These are phyloP conservation scores for Crassisporium funariophilum DNA, from an alignment of 768 basidiomycete genomes.

Conservation along the genomic window DNA sequence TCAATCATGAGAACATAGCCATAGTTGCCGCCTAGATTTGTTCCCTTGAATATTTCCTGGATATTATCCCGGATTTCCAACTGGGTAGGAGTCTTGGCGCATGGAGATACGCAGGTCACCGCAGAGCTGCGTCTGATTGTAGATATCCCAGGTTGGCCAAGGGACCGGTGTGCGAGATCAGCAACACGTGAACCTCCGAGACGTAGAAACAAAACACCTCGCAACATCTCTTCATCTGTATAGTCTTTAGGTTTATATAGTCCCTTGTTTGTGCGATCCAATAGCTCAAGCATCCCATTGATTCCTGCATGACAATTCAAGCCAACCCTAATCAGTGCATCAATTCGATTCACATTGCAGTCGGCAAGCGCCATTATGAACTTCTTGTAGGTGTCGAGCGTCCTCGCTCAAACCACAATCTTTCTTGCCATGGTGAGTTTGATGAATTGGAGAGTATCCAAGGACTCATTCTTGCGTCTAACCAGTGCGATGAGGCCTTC, in stretches of 20 bases:
- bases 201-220: conserved; percentile 17
- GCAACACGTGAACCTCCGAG: conserved; percentile 21
- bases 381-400: conserved; percentile 17
- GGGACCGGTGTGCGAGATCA: conserved; percentile 18
- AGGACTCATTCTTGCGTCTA: not conserved
- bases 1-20: conserved; percentile 16
- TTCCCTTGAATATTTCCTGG: not conserved
- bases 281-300: conserved; percentile 5
- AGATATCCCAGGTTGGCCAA: conserved; percentile 7
- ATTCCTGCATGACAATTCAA: conserved; percentile 6
- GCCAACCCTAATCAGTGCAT: conserved; percentile 13
- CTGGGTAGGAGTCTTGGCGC: conserved; percentile 7
- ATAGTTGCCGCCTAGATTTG: not conserved
- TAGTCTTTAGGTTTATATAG: conserved; percentile 24
- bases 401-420: conserved; percentile 10
- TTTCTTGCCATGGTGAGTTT: conserved; percentile 17
- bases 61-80: not conserved
- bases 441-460: conserved; percentile 5
- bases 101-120: conserved; percentile 15
- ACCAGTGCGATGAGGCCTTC: conserved; percentile 4
- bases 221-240: conserved; percentile 21
- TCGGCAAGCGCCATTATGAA: conserved; percentile 20
- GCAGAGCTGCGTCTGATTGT: conserved; percentile 9
- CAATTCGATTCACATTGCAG: conserved; percentile 15
- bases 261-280: conserved; percentile 12